These are phyloP conservation scores for Fusarium staphyleae DNA, from an alignment of 2,329 filamentous ascomycete genomes.

Conservation along the genomic window DNA sequence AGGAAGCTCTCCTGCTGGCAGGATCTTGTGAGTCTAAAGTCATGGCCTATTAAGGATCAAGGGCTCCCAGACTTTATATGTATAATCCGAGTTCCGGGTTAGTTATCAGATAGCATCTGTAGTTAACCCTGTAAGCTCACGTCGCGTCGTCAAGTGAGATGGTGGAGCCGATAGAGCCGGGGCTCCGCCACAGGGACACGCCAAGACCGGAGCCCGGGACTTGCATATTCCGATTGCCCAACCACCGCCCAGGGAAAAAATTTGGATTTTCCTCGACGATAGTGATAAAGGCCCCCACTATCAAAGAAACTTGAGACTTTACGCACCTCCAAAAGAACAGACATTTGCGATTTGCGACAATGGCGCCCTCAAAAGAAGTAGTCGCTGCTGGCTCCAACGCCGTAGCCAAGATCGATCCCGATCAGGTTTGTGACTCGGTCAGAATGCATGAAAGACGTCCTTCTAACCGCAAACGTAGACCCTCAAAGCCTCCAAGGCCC, in stretches of 20 bases:
- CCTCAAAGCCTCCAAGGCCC: constrained; percentile 68
- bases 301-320: constrained; percentile 36
- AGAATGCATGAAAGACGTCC: neutral
- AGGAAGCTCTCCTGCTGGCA: constrained; percentile 36
- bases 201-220: constrained; percentile 42
- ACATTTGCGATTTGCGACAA: constrained; percentile 40
- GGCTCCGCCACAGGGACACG: constrained; percentile 15
- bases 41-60: constrained; percentile 15
- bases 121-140: constrained; percentile 24
- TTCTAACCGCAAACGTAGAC: constrained; percentile 50
- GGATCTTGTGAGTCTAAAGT: constrained; percentile 16
- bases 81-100: neutral
- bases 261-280: constrained; percentile 39
- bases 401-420: constrained; percentile 49
- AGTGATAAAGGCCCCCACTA: constrained; percentile 42
- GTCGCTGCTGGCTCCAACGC: constrained; percentile 44
- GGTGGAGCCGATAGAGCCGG: constrained; percentile 28
- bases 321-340: constrained; percentile 23
- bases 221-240: constrained; percentile 48
- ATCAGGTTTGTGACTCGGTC: constrained; percentile 47
- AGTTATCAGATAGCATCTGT: neutral
- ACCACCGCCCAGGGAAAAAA: constrained; percentile 41
- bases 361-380: constrained; percentile 54
- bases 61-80: neutral
- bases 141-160: constrained; percentile 10